These are phyloP conservation scores for Aureobasidium sp. DNA, from an alignment of 2,329 filamentous ascomycete genomes.

Conservation along the genomic window DNA sequence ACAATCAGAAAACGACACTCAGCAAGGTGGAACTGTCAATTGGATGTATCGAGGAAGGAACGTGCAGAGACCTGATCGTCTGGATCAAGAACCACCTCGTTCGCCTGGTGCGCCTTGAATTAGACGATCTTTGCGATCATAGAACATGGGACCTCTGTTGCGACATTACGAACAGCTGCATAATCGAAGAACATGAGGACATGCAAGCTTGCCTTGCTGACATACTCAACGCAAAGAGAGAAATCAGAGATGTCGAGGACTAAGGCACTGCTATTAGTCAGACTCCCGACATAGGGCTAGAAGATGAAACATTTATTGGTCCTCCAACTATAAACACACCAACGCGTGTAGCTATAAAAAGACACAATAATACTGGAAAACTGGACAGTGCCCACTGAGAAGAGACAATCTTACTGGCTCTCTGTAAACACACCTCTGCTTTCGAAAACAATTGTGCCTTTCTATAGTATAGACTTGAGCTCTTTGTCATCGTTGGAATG, in stretches of 20 bases:
- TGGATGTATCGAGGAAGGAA: not conserved
- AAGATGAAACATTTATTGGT: not conserved
- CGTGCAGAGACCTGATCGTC: not conserved
- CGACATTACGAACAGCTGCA: not conserved
- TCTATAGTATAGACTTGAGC: too few species aligned
- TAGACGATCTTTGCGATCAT: not conserved
- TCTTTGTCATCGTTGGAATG: too few species aligned
- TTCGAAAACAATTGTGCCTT: too few species aligned
- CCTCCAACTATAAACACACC: too few species aligned
- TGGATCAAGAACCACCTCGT: not conserved
- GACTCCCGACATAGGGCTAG: not conserved
- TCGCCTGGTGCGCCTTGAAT: not conserved
- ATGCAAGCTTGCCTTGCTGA: not conserved
- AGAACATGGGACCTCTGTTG: not conserved
- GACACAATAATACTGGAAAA: too few species aligned
- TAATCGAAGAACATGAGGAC: not conserved
- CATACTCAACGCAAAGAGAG: not conserved
- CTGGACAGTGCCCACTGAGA: too few species aligned
- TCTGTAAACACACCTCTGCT: too few species aligned
- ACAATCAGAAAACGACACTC: not conserved
- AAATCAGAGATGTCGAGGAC: not conserved
- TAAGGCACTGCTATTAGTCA: not conserved
- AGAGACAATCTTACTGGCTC: too few species aligned
- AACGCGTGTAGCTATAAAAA: too few species aligned
- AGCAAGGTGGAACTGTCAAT: not conserved